A percentile compares a stretch with the other conserved stretches of the same genome.
These are phyloP conservation scores for Parietaria judaica DNA, from an alignment of 306 rosid genomes.

Conservation along the genomic window DNA sequence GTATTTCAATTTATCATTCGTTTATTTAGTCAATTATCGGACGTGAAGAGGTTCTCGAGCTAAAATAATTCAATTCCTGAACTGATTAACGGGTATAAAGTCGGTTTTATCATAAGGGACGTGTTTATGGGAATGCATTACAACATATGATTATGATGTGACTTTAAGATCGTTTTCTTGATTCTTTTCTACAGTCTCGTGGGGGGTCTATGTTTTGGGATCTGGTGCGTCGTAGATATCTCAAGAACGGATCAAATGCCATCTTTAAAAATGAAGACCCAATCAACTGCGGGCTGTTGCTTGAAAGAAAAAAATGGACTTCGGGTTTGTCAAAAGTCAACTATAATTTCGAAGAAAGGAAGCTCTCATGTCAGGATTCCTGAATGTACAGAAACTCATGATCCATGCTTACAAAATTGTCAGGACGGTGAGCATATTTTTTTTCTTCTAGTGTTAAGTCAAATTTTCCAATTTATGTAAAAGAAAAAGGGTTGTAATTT, in stretches of 20 bases:
- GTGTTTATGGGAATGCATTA: no score
- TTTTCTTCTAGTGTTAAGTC: neutral
- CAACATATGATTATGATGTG: no score
- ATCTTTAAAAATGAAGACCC: constrained; percentile 88
- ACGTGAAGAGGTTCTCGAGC: no score
- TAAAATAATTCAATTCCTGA: no score
- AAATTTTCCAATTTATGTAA: neutral
- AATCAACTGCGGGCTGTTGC: constrained; percentile 63
- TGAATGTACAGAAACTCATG: constrained; percentile 43
- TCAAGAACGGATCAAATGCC: constrained; percentile 81
- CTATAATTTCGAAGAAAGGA: constrained; percentile 61
- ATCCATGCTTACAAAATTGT: constrained; percentile 37
- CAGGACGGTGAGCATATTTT: constrained; percentile 46
- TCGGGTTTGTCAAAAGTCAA: constrained; percentile 63
- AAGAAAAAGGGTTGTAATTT: neutral
- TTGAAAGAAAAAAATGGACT: constrained; percentile 69
- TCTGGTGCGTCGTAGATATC: constrained; percentile 35
- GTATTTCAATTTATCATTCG: no score
- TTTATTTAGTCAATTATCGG: no score
- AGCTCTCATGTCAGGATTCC: constrained; percentile 42
- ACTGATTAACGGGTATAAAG: no score
- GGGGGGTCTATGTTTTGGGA: constrained; percentile 39
- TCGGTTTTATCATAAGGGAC: no score
- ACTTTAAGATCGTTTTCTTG: constrained; percentile 2
- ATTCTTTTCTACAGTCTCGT: constrained; percentile 23